These are phyloP conservation scores for Albugo laibachii DNA, from an alignment of 352 stramenopile species.

Conservation along the genomic window DNA sequence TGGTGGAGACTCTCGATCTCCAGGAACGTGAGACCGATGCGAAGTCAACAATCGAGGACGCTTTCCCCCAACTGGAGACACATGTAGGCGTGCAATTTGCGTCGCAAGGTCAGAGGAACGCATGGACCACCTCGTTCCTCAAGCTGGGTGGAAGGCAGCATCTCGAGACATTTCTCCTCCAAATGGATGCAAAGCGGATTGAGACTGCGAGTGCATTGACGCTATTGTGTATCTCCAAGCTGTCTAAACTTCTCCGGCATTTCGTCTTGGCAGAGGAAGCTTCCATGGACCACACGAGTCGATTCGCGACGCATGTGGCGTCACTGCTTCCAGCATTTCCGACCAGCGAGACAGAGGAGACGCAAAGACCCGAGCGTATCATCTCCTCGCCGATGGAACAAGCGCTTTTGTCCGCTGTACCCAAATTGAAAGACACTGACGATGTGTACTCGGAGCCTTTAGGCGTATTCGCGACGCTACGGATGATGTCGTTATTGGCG, in stretches of 20 bases:
- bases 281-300: background rate
- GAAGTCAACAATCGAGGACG: background rate
- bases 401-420: background rate
- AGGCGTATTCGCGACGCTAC: slow-evolving; percentile 34
- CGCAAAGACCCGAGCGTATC: no score
- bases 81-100: slow-evolving; percentile 7
- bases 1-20: slow-evolving; percentile 37
- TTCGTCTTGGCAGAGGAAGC: slow-evolving; percentile 19
- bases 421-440: slow-evolving; percentile 11
- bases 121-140: slow-evolving; percentile 43
- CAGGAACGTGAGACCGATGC: background rate
- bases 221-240: slow-evolving; percentile 41
- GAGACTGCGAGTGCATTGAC: slow-evolving; percentile 21
- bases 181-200: slow-evolving; percentile 13
- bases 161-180: slow-evolving; percentile 32
- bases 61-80: slow-evolving; percentile 4
- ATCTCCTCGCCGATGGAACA: slow-evolving; percentile 12
- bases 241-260: slow-evolving; percentile 52
- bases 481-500: slow-evolving; percentile 26
- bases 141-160: slow-evolving; percentile 33
- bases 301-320: slow-evolving; percentile 22
- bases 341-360: no score
- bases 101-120: slow-evolving; percentile 10
- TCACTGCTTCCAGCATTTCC: slow-evolving; percentile 8
- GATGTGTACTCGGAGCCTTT: slow-evolving; percentile 23